These are phyloP conservation scores for Podospora fimiseda DNA, from an alignment of 495 filamentous ascomycete genomes.

Conservation along the genomic window DNA sequence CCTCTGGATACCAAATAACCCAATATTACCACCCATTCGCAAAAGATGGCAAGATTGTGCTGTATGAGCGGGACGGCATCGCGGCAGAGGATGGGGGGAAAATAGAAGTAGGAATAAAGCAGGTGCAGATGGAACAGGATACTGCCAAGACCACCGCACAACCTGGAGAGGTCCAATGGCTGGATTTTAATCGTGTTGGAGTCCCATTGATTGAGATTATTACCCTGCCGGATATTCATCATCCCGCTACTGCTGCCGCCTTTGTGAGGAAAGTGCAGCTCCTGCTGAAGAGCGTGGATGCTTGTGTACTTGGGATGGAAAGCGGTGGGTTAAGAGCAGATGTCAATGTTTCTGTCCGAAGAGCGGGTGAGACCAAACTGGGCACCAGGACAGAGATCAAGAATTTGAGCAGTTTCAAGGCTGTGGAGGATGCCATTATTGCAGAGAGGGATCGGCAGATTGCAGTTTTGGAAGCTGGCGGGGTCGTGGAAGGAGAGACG, in stretches of 20 bases:
- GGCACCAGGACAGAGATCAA: constrained; percentile 96
- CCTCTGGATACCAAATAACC: constrained; percentile 92
- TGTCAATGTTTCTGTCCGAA: constrained; percentile 86
- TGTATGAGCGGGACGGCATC: constrained; percentile 74
- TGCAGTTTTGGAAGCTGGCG: constrained; percentile 67
- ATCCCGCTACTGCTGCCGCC: constrained; percentile 76
- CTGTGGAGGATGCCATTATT: constrained; percentile 86
- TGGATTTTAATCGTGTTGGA: constrained; percentile 93
- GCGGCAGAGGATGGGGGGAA: constrained; percentile 58
- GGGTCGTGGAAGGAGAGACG: constrained; percentile 77
- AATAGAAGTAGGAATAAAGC: constrained; percentile 73
- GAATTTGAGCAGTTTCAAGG: constrained; percentile 90
- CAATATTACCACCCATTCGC: constrained; percentile 93
- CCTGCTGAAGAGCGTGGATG: constrained; percentile 70
- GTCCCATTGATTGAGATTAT: constrained; percentile 93
- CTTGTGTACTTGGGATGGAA: constrained; percentile 88
- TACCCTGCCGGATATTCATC: constrained; percentile 77
- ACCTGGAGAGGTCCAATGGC: constrained; percentile 61
- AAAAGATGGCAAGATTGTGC: constrained; percentile 59
- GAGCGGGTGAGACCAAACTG: constrained; percentile 43
- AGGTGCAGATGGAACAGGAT: constrained; percentile 95
- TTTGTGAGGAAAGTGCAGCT: constrained; percentile 84
- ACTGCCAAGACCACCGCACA: constrained; percentile 89
- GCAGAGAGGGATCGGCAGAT: constrained; percentile 90
- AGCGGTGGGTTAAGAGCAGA: constrained; percentile 84